A percentile compares a stretch with the other conserved stretches of the same genome.
Conservation (phyloP, 2,329 filamentous ascomycete genomes). For the Aspergillus cejpii region DNA sequence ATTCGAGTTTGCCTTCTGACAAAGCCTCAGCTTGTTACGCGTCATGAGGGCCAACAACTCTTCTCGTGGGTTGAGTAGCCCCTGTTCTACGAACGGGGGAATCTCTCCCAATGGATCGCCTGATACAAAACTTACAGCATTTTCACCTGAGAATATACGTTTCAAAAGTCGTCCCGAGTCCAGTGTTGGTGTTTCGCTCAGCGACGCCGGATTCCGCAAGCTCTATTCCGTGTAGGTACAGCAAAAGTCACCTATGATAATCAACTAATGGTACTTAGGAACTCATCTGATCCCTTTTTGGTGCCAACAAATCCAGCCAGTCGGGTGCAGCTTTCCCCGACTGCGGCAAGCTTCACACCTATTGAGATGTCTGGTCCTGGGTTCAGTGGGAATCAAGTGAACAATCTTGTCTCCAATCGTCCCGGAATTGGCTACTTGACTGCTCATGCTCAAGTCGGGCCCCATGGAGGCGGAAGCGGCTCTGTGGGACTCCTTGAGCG, state of each 20-base stretch:
- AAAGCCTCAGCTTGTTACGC: background rate
- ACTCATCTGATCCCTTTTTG: slow-evolving; percentile 28
- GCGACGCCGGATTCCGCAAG: slow-evolving; percentile 13
- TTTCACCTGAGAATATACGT: slow-evolving; percentile 55
- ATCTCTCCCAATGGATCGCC: slow-evolving; percentile 59
- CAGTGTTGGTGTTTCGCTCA: slow-evolving; percentile 11
- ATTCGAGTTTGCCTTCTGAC: background rate
- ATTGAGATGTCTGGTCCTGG: slow-evolving; percentile 23
- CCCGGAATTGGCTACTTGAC: slow-evolving; percentile 17
- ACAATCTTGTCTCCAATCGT: slow-evolving; percentile 9
- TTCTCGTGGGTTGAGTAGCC: slow-evolving; percentile 31
- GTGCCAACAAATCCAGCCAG: slow-evolving; percentile 14
- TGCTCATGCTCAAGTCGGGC: slow-evolving; percentile 18
- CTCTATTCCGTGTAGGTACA: slow-evolving; percentile 21
- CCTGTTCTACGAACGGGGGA: slow-evolving; percentile 41
- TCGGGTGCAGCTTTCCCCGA: slow-evolving; percentile 52
- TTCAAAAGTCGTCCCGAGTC: slow-evolving; percentile 30
- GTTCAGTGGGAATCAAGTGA: slow-evolving; percentile 7
- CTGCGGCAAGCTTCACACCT: slow-evolving; percentile 57
- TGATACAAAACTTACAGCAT: slow-evolving; percentile 57
- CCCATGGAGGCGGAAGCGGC: slow-evolving; percentile 6
- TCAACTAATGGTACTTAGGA: slow-evolving; percentile 10
- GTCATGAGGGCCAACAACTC: slow-evolving; percentile 25
- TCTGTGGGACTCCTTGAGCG: slow-evolving; percentile 11
- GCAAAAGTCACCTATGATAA: no score